Evolutionary conservation across 192 early-diverging fungal genomes (phyloP).

Genomic region (Entomortierella lignicola): DNA sequence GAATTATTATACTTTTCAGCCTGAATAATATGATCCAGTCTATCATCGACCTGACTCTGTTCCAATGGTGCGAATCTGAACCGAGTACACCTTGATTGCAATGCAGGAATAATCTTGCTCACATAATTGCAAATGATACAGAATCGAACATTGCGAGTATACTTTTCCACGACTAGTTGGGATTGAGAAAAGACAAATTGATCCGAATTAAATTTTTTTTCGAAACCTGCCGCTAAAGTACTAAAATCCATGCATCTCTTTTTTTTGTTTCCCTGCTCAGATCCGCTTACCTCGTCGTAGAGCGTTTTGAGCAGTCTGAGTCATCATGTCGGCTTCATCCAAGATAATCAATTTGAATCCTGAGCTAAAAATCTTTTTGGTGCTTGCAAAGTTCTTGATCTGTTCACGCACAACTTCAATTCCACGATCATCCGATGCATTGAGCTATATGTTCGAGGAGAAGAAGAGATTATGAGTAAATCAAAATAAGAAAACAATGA

Average conservation of each 20-base stretch:
- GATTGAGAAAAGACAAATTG: background rate
- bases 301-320: slow-evolving; percentile 90
- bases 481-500: background rate
- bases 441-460: slow-evolving; percentile 74
- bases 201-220: too few species aligned
- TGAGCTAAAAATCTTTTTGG: slow-evolving; percentile 90
- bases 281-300: slow-evolving; percentile 77
- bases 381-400: slow-evolving; percentile 98
- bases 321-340: slow-evolving; percentile 99
- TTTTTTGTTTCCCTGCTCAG: background rate
- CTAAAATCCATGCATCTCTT: background rate
- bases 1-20: slow-evolving; percentile 65
- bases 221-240: too few species aligned
- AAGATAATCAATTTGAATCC: slow-evolving; percentile 97
- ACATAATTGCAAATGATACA: slow-evolving; percentile 99
- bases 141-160: slow-evolving; percentile 97
- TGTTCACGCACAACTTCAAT: slow-evolving; percentile 98
- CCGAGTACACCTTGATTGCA: slow-evolving; percentile 98
- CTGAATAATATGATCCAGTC: slow-evolving; percentile 79
- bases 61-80: slow-evolving; percentile 95
- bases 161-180: slow-evolving; percentile 92
- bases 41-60: slow-evolving; percentile 77
- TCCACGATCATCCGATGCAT: slow-evolving; percentile 98
- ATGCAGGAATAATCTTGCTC: slow-evolving; percentile 95
- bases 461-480: background rate